Percentiles rank a stretch among this genome's conserved stretches.
Conservation (phyloP, 495 filamentous ascomycete species). For the Trichoderma gamsii region DNA sequence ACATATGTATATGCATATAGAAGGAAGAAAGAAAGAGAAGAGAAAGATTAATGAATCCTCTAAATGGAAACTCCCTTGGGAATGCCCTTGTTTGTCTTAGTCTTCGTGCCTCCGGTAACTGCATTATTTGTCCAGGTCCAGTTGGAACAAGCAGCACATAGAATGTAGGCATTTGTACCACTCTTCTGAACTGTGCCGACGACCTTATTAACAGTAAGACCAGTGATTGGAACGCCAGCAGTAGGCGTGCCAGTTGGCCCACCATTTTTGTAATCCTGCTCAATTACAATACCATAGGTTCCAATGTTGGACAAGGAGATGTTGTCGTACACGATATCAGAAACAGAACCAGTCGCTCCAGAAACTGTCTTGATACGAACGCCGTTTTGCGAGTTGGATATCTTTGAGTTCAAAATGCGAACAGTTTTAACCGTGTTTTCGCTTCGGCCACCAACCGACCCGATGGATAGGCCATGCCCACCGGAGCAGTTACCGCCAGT, state of each 20-base stretch:
- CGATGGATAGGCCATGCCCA: constrained; percentile 65
- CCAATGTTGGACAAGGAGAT: constrained; percentile 53
- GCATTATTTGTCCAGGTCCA: constrained; percentile 46
- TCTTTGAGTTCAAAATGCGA: constrained; percentile 28
- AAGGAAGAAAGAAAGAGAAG: neutral
- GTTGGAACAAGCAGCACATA: constrained; percentile 44
- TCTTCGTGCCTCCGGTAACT: constrained; percentile 45
- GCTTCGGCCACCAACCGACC: constrained; percentile 58
- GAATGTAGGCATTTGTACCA: constrained; percentile 47
- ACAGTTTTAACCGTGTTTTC: constrained; percentile 56
- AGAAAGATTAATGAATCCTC: neutral
- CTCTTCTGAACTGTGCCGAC: constrained; percentile 42
- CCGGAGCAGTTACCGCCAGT: constrained; percentile 48
- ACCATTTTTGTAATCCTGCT: constrained; percentile 54
- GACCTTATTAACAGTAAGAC: constrained; percentile 47
- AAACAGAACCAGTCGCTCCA: constrained; percentile 50
- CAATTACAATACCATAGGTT: constrained; percentile 58
- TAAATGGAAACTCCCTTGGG: neutral
- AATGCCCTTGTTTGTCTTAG: constrained; percentile 24
- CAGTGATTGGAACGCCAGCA: constrained; percentile 55
- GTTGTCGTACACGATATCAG: constrained; percentile 52
- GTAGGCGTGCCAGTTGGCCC: constrained; percentile 59
- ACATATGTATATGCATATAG: too few relatives aligned
- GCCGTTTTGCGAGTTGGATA: constrained; percentile 50
- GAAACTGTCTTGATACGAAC: constrained; percentile 61